Evolutionary conservation across 352 stramenopile genomes (phyloP), one percentile per base, ranked within the genome.

Genomic region (Lagenidium giganteum): DNA sequence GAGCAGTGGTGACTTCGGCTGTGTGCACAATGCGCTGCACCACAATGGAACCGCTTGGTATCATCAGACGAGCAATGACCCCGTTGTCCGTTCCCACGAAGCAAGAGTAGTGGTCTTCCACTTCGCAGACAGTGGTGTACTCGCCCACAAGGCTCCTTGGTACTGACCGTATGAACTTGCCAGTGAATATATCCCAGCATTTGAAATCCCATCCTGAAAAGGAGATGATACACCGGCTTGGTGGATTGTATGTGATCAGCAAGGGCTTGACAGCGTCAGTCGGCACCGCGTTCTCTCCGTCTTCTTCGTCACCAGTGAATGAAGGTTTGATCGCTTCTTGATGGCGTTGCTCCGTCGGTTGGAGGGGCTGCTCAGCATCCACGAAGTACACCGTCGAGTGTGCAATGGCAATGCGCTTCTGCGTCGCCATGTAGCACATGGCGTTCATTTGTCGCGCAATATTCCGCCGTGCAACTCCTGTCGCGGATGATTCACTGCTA

Each of bases 321-420:
- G n/a, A n/a, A n/a, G n/a, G n/a, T n/a, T n/a, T n/a, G n/a, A n/a
- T n/a, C n/a, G n/a, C n/a, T n/a, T n/a, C n/a, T n/a, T 25, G 39
- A 18, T n/a, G 17, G 8, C 3, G 5, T 16, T 24, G 25, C 40
- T 7, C 8, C 17, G 16, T 42, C 29, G 14, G 33, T 48, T 33
- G 37, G 20, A 11, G 22, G n/a, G n/a, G 4, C 13, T 35, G 33
- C 3, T 23, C 8, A 18, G 32, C 42, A 14, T 81, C 71, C 16
- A 84, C 39, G 42, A 87, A 87, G 32, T 70, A 77, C 22, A 87
- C 44, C 0, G 33, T 61, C 1, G 74, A 84, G 27, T 82, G 66
- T 1, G 66, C 64, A 9, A 87, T 61, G 2, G 69, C 63, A 31
- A 81, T 53, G 11, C 63, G 55, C 28, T 76, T 48, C 18, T 54